phyloP scores from a whole-genome alignment of 139 green algal species.

The Micromonas pusilla region DNA sequence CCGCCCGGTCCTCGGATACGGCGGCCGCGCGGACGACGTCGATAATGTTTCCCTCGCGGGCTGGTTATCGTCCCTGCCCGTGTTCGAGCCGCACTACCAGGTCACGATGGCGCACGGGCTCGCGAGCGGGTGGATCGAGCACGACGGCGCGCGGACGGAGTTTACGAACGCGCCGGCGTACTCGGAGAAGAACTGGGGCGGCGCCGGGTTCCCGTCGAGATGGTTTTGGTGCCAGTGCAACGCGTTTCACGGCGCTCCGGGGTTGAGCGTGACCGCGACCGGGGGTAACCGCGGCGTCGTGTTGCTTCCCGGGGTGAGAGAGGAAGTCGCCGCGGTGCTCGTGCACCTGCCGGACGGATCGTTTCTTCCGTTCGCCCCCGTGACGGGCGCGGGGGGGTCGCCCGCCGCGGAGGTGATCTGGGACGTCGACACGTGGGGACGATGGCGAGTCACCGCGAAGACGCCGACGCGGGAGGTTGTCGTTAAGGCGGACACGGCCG shows the following conservation, averaged over 20 bases:
- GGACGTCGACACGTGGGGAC: conserved; percentile 29
- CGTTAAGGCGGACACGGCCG: conserved; percentile 26
- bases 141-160: conserved; percentile 62
- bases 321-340: conserved; percentile 87
- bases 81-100: conserved; percentile 98
- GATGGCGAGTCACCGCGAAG: conserved; percentile 12
- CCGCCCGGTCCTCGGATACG: conserved; percentile 46
- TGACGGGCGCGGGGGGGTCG: background rate
- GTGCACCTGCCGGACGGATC: conserved; percentile 54
- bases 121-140: conserved; percentile 75
- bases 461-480: background rate
- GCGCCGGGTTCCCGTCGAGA: conserved; percentile 73
- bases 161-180: conserved; percentile 46
- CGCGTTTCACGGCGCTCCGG: conserved; percentile 62
- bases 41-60: conserved; percentile 60
- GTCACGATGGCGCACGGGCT: conserved; percentile 80
- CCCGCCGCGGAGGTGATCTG: conserved; percentile 4
- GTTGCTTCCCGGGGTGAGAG: conserved; percentile 56
- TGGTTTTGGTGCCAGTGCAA: conserved; percentile 96
- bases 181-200: conserved; percentile 96
- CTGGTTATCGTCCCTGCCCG: conserved; percentile 79
- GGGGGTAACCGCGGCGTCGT: conserved; percentile 52
- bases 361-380: conserved; percentile 25
- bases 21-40: background rate
- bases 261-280: conserved; percentile 73